Evolutionary conservation across 441 rosid species (phyloP).

Genomic region (Sinapis alba): DNA sequence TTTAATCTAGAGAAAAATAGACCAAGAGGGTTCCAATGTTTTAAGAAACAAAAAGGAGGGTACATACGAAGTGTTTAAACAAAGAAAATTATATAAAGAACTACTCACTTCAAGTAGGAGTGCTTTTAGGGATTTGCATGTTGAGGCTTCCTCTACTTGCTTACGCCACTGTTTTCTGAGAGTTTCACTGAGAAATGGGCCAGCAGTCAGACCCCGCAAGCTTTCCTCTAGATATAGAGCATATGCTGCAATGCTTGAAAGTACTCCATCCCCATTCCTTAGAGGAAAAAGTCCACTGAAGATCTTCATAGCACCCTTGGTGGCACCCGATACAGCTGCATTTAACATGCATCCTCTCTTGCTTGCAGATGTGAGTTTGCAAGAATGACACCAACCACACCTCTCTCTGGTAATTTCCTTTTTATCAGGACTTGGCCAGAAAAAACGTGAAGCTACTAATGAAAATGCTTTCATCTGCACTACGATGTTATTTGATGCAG

Average conservation of each 20-base stretch:
- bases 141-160: slow-evolving; percentile 66
- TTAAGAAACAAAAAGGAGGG: background rate
- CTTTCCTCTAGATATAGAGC: slow-evolving; percentile 71
- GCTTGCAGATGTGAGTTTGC: slow-evolving; percentile 59
- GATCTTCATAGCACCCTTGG: slow-evolving; percentile 66
- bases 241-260: slow-evolving; percentile 65
- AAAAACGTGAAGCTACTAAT: slow-evolving; percentile 67
- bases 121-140: slow-evolving; percentile 53
- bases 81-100: slow-evolving; percentile 1
- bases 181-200: slow-evolving; percentile 57
- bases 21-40: background rate
- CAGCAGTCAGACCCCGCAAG: slow-evolving; percentile 68
- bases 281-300: slow-evolving; percentile 55
- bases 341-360: slow-evolving; percentile 86
- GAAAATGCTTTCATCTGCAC: slow-evolving; percentile 86
- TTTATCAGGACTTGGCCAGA: slow-evolving; percentile 91
- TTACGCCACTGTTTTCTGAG: slow-evolving; percentile 69
- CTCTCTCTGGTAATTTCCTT: slow-evolving; percentile 92
- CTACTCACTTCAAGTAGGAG: slow-evolving; percentile 79
- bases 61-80: background rate
- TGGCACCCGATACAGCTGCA: slow-evolving; percentile 65
- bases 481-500: slow-evolving; percentile 50
- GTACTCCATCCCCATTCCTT: slow-evolving; percentile 57
- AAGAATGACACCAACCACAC: slow-evolving; percentile 95
- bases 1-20: slow-evolving; percentile 3